A percentile compares a stretch with the other conserved stretches of the same genome.
Conservation (phyloP, 1,284 basidiomycete genomes). For the Caloboletus inedulis region DNA sequence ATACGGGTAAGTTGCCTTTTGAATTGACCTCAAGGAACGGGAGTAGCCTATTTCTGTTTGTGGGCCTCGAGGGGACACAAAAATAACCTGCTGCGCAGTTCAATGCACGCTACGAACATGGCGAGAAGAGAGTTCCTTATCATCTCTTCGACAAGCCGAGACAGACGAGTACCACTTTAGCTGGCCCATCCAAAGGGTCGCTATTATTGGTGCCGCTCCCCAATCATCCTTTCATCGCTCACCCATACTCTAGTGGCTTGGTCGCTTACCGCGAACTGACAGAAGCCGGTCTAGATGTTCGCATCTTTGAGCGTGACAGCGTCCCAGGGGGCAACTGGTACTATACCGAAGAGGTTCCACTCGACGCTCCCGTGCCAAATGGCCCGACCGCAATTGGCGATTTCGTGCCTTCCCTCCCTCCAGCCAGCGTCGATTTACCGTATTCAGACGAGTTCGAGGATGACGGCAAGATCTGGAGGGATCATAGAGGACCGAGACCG, state of each 20-base stretch:
- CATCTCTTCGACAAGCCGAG: neutral
- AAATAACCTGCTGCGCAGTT: no score
- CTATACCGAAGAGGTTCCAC: neutral
- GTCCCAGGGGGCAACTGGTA: conserved; percentile 4
- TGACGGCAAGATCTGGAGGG: conserved; percentile 2
- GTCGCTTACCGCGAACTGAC: conserved; percentile 10
- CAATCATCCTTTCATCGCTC: neutral
- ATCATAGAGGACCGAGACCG: conserved; percentile 9
- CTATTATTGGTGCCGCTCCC: conserved; percentile 13
- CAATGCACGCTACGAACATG: no score
- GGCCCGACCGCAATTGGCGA: neutral
- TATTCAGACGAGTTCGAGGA: conserved; percentile 7
- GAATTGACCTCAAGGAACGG: no score
- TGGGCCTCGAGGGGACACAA: no score
- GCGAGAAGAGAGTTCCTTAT: no score
- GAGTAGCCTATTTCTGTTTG: no score
- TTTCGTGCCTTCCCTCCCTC: conserved; percentile 14
- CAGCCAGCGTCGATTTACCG: conserved; percentile 1
- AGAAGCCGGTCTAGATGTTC: conserved; percentile 14
- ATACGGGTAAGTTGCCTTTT: no score
- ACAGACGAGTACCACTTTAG: conserved; percentile 7
- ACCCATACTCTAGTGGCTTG: conserved; percentile 4
- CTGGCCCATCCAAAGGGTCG: conserved; percentile 11
- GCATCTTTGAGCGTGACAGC: conserved; percentile 16
- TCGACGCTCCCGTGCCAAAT: neutral